phyloP scores from a whole-genome alignment of 2,329 filamentous ascomycete genomes.

The Colletotrichum orchidophilum region DNA sequence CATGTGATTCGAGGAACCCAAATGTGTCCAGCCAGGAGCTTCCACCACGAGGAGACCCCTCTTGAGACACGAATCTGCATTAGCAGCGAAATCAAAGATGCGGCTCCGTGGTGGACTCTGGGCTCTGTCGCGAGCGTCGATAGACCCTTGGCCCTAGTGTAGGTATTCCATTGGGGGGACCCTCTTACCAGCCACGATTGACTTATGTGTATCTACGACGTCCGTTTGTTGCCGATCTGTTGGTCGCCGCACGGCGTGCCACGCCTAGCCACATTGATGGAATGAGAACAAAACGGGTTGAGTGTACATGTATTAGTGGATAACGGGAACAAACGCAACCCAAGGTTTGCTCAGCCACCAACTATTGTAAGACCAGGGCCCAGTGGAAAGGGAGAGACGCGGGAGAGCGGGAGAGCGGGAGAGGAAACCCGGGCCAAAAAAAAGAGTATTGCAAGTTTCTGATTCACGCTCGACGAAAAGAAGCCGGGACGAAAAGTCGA shows the following conservation, averaged over 20 bases:
- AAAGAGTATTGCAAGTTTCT: neutral
- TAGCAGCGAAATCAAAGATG: conserved; percentile 6
- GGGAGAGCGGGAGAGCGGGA: neutral
- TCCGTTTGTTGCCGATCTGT: neutral
- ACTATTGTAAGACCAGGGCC: neutral
- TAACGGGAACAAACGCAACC: neutral
- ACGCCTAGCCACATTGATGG: conserved; percentile 4
- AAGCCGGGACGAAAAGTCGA: conserved; percentile 21
- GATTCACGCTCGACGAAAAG: conserved; percentile 31
- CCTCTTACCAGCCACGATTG: neutral
- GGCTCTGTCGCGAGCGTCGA: neutral
- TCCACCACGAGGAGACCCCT: neutral
- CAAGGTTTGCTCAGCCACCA: neutral
- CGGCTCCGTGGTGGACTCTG: conserved; percentile 23
- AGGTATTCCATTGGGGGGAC: neutral
- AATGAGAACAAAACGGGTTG: neutral
- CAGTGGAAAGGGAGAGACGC: neutral
- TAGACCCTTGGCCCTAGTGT: neutral
- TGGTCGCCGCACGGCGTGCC: neutral
- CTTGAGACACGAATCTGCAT: conserved; percentile 14
- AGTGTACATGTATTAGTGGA: neutral
- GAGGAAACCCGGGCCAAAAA: conserved; percentile 1
- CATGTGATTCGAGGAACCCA: conserved; percentile 22
- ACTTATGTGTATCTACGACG: neutral
- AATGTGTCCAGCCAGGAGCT: conserved; percentile 17